Percentiles rank a stretch among this genome's conserved stretches.
Conservation (phyloP, 1,284 basidiomycete genomes). For the Caloboletus inedulis region DNA sequence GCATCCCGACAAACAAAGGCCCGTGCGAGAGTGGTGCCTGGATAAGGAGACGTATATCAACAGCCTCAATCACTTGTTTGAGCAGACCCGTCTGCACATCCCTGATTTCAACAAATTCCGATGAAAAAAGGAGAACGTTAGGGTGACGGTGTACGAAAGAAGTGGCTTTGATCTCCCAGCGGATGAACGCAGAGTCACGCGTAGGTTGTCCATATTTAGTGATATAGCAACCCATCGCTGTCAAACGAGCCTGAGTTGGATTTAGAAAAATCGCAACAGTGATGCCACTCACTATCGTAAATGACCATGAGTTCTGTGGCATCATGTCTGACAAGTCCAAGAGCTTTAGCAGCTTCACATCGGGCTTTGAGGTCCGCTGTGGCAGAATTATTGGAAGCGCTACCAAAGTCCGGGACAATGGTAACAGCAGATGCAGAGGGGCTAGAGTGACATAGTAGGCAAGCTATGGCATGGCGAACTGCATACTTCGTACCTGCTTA, state of each 20-base stretch:
- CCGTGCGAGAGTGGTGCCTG: slow-evolving; percentile 37
- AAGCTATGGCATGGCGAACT: neutral
- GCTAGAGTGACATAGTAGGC: slow-evolving; percentile 28
- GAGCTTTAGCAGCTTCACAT: slow-evolving; percentile 56
- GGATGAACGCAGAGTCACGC: slow-evolving; percentile 60
- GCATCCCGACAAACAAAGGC: slow-evolving; percentile 58
- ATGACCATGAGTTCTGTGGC: slow-evolving; percentile 61
- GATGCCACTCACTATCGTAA: slow-evolving; percentile 57
- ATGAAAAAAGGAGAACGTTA: slow-evolving; percentile 67
- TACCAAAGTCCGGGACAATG: slow-evolving; percentile 61
- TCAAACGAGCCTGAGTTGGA: neutral
- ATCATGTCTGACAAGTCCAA: slow-evolving; percentile 64
- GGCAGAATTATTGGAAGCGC: slow-evolving; percentile 39
- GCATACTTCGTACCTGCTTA: slow-evolving; percentile 48
- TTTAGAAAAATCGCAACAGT: neutral
- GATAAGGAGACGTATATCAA: slow-evolving; percentile 60
- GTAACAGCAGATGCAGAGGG: slow-evolving; percentile 39
- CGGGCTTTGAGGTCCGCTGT: slow-evolving; percentile 55
- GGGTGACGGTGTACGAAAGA: slow-evolving; percentile 57
- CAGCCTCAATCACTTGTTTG: slow-evolving; percentile 70
- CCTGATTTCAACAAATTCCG: slow-evolving; percentile 71
- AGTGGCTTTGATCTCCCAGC: slow-evolving; percentile 68
- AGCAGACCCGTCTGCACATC: slow-evolving; percentile 58
- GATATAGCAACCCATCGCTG: slow-evolving; percentile 69
- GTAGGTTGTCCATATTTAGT: slow-evolving; percentile 62